Base-by-base conservation (phyloP, 2,329 filamentous ascomycete species). In the Fusarium anguioides region DNA sequence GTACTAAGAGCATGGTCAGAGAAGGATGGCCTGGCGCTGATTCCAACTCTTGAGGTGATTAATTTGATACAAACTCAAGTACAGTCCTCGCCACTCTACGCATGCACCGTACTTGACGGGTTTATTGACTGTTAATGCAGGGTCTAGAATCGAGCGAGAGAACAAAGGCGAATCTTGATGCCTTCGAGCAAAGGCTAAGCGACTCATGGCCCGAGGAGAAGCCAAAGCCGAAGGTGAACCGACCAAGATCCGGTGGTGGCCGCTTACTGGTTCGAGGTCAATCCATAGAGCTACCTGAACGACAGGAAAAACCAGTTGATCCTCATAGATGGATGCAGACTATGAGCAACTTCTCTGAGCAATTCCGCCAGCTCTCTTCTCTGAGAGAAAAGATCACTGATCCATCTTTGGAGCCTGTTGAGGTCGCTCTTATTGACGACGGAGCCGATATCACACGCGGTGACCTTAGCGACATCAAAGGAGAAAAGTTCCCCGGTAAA, bases 1-100 rank as follows among this genome's bases (percentile, higher is more conserved):
- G 47, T 56, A 3, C 31, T 64, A 2, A 9, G 57, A 41, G 29
- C 57, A 4, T 64, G 57, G 61, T 64, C 57, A 2, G 61, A 52
- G 23, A 57, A 36, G 3, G 61, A 52, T 12, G 61, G 61, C 3
- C 35, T 64, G 1, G 41, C 61, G 11, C 20, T 18, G 2, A 49
- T 57, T 7, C 51, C 51, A 4, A 64, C 37, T 0, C 20, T 51
- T 1, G 48, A 44, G 10, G 26, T 14, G 5, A 52, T 62, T 7
- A 23, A 57, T 12, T n/a, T 64, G 7, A 48, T 20, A 20, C 51
- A 64, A 6, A 27, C 18, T 7, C 36, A 64, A n/a, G 57, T 48
- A 44, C 4, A 17, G 20, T 37, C 15, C 17, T 6, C 29, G 12
- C 8, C 18, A n/a, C 9, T 6, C 8, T 11, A 18, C 2, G 42